phyloP scores from a whole-genome alignment of 106 monocot species.

The Allium fistulosum region DNA sequence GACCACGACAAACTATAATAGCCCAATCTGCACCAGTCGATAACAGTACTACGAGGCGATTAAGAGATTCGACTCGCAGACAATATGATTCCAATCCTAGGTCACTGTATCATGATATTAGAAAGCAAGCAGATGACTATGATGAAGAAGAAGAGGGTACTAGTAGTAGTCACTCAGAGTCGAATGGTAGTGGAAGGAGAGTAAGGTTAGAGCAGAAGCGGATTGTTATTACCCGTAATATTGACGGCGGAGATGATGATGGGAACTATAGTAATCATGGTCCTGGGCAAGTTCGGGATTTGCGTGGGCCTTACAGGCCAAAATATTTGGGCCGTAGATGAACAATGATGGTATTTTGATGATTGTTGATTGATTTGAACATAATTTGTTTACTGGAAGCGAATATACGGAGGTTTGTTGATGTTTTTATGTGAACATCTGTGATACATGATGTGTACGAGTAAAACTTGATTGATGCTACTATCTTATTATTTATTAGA shows the following conservation, averaged over 20 bases:
- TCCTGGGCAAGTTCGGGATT: background rate
- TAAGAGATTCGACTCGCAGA: constrained; percentile 3
- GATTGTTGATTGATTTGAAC: too few species aligned
- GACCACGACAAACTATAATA: constrained; percentile 7
- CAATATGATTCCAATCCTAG: background rate
- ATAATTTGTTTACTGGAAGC: too few species aligned
- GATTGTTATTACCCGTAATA: constrained; percentile 12
- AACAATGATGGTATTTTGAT: background rate
- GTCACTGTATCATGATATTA: background rate
- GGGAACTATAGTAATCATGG: background rate
- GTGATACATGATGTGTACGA: too few species aligned
- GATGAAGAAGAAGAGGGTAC: background rate
- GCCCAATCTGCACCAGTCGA: constrained; percentile 1
- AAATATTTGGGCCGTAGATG: constrained; percentile 11
- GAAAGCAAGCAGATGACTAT: background rate
- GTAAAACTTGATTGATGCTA: too few species aligned
- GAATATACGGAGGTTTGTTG: too few species aligned
- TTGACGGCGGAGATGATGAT: background rate
- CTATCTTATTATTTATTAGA: too few species aligned
- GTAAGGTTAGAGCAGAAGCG: constrained; percentile 20
- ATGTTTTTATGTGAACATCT: too few species aligned
- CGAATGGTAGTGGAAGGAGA: constrained; percentile 3
- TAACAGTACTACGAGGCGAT: background rate
- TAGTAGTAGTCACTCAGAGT: background rate
- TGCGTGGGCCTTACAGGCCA: constrained; percentile 1